Percentiles rank a stretch among this genome's conserved stretches.
phyloP scores from a whole-genome alignment of 2,329 filamentous ascomycete species.

The Aspergillus hiratsukae region DNA sequence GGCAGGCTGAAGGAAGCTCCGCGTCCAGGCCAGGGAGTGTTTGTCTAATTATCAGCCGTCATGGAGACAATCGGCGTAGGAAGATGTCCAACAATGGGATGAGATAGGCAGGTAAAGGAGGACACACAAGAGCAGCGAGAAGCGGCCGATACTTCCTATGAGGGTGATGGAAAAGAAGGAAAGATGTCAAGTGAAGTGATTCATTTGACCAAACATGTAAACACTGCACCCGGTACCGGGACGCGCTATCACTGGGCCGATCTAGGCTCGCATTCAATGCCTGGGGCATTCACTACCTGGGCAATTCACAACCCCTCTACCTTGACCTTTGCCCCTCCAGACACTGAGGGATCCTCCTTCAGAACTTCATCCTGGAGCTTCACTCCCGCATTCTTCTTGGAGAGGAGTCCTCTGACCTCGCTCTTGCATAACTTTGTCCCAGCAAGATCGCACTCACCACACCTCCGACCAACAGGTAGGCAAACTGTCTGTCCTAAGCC shows the following conservation, averaged over 20 bases:
- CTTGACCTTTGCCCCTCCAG: conserved; percentile 20
- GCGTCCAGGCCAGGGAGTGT: background rate
- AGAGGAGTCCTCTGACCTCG: conserved; percentile 62
- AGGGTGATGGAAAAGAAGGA: background rate
- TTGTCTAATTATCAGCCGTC: background rate
- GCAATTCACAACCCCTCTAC: conserved; percentile 17
- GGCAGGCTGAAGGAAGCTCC: background rate
- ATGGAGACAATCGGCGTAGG: background rate
- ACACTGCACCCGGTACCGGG: background rate
- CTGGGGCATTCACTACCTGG: conserved; percentile 7
- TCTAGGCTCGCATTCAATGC: background rate
- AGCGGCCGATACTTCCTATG: background rate
- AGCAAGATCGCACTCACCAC: conserved; percentile 81
- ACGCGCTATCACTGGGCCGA: background rate
- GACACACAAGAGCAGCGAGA: background rate
- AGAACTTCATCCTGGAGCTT: background rate
- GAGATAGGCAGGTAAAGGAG: background rate
- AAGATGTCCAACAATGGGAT: background rate
- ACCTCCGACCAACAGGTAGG: conserved; percentile 70
- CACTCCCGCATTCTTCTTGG: conserved; percentile 48
- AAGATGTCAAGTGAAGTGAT: background rate
- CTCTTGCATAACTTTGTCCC: conserved; percentile 69
- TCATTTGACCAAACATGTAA: background rate
- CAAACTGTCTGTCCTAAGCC: conserved; percentile 86
- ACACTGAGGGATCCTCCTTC: conserved; percentile 4